Percentiles rank a stretch among this genome's conserved stretches.
Conservation (phyloP, 495 filamentous ascomycete species). For the Gamarada debralockiae region DNA sequence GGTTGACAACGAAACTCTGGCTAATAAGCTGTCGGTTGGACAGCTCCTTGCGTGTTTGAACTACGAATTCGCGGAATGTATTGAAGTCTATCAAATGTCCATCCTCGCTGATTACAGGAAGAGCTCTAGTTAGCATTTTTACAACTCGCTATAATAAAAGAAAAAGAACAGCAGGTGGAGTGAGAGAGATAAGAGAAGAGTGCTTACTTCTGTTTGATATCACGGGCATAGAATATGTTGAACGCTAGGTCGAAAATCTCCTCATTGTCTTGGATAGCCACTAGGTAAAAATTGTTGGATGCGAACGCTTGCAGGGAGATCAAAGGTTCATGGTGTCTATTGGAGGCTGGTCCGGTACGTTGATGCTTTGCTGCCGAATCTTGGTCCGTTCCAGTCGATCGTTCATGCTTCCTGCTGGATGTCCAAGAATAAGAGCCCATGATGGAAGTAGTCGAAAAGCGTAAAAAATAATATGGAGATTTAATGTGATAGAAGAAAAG, state of each 20-base stretch:
- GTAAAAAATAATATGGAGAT: too few species aligned
- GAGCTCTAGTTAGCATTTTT: background rate
- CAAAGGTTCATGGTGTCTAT: too few species aligned
- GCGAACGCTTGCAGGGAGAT: background rate
- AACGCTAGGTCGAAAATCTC: background rate
- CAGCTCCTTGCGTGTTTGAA: background rate
- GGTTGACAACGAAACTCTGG: background rate
- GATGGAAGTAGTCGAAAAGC: too few species aligned
- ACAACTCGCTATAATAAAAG: too few species aligned
- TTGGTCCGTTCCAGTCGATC: too few species aligned
- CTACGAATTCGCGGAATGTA: background rate
- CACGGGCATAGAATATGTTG: background rate
- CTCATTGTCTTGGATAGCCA: background rate
- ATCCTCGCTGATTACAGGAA: background rate
- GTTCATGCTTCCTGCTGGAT: too few species aligned
- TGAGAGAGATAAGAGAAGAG: background rate
- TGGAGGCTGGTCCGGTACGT: too few species aligned
- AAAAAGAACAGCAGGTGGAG: background rate
- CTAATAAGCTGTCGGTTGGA: background rate
- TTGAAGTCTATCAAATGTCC: background rate
- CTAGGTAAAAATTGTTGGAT: background rate
- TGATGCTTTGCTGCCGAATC: too few species aligned
- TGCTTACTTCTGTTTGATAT: background rate
- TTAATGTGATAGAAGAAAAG: too few species aligned
- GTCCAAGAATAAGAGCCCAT: too few species aligned